Conservation (phyloP, 805 yeast genomes). For the Cyberlindnera petersonii region DNA sequence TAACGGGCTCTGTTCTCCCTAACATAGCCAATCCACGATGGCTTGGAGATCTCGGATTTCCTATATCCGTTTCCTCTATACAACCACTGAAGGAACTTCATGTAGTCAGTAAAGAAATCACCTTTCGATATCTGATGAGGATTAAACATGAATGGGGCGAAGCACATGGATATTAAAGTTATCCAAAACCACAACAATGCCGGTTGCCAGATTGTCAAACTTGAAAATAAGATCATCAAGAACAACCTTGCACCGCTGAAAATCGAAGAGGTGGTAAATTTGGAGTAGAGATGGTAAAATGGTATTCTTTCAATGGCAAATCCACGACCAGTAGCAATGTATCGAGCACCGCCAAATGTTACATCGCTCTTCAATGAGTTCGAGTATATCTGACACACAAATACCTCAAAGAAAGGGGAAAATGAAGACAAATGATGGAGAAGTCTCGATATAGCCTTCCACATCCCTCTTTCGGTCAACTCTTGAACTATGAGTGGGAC, state of each 20-base stretch:
- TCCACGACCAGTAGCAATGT: slow-evolving; percentile 91
- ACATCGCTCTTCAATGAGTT: slow-evolving; percentile 70
- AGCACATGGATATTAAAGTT: slow-evolving; percentile 57
- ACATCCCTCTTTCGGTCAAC: slow-evolving; percentile 75
- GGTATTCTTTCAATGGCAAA: slow-evolving; percentile 82
- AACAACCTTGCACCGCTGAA: slow-evolving; percentile 72
- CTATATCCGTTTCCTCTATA: slow-evolving; percentile 69
- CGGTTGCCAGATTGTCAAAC: slow-evolving; percentile 77
- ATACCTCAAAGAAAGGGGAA: slow-evolving; percentile 91
- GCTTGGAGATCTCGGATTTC: slow-evolving; percentile 16
- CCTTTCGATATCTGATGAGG: slow-evolving; percentile 71
- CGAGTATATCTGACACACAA: slow-evolving; percentile 91
- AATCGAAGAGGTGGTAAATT: slow-evolving; percentile 72
- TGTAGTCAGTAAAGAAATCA: slow-evolving; percentile 70
- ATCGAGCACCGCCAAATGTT: slow-evolving; percentile 87
- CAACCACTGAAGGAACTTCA: slow-evolving; percentile 66
- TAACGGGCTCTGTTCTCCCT: slow-evolving; percentile 79
- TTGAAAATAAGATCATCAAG: slow-evolving; percentile 69
- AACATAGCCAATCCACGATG: slow-evolving; percentile 74
- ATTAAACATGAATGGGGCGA: slow-evolving; percentile 72
- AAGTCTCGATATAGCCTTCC: slow-evolving; percentile 69
- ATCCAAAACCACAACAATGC: slow-evolving; percentile 73
- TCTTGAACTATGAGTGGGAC: slow-evolving; percentile 87
- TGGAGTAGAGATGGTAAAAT: slow-evolving; percentile 67
- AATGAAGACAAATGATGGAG: slow-evolving; percentile 73